These are phyloP conservation scores for Cardamine occulta DNA, from an alignment of 345 rosid genomes.

Conservation along the genomic window DNA sequence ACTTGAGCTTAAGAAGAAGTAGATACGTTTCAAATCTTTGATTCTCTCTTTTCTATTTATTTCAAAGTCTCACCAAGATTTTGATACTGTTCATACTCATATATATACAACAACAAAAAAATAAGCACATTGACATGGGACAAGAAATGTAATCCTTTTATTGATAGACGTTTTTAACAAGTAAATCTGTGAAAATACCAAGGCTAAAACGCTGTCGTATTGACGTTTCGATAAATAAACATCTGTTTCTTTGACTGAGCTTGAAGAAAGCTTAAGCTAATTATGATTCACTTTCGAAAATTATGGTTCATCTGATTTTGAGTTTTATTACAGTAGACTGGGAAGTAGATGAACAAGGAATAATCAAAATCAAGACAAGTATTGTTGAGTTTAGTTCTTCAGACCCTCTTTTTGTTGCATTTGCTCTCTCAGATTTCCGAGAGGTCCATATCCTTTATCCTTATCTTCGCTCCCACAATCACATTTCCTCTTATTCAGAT, in stretches of 20 bases:
- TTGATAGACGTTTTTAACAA: background rate
- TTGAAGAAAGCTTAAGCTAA: constrained; percentile 17
- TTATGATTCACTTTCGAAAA: background rate
- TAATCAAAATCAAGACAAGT: background rate
- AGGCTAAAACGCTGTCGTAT: background rate
- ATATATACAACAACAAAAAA: background rate
- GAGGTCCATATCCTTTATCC: constrained; percentile 64
- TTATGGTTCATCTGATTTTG: constrained; percentile 18
- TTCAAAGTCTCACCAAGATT: constrained; percentile 16
- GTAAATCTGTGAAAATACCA: background rate
- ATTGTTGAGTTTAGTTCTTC: constrained; percentile 20
- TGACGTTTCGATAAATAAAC: background rate
- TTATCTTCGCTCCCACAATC: constrained; percentile 55
- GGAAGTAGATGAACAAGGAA: background rate
- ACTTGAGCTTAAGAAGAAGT: constrained; percentile 66
- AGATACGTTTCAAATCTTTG: background rate
- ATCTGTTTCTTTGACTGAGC: background rate
- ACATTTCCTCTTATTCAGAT: constrained; percentile 69
- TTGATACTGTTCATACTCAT: constrained; percentile 11
- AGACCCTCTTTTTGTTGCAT: constrained; percentile 55
- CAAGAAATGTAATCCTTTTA: constrained; percentile 12
- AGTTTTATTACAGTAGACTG: constrained; percentile 1
- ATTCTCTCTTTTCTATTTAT: background rate
- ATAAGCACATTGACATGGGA: background rate
- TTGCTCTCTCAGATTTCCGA: constrained; percentile 65